Evolutionary conservation across 768 basidiomycete species (phyloP).

Genomic region (Boletus bicolor): DNA sequence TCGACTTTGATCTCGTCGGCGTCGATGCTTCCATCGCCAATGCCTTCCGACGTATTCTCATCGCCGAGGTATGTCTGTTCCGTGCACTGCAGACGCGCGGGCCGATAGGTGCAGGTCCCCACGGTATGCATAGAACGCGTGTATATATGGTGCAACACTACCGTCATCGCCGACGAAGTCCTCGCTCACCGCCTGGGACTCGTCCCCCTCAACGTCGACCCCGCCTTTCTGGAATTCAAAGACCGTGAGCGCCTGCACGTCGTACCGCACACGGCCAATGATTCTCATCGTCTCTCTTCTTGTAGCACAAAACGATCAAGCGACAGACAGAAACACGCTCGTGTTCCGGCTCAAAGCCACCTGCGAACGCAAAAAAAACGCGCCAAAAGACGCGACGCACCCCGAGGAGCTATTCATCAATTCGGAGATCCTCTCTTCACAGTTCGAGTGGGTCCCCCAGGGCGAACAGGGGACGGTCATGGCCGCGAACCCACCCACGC

Average conservation of each 20-base stretch:
- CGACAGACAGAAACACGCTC: slow-evolving; percentile 88
- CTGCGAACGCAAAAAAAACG: slow-evolving; percentile 61
- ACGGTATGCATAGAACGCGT: slow-evolving; percentile 88
- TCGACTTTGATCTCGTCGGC: slow-evolving; percentile 94
- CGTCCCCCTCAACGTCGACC: slow-evolving; percentile 85
- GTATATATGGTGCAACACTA: slow-evolving; percentile 93
- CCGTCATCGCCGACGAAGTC: slow-evolving; percentile 91
- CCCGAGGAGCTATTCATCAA: slow-evolving; percentile 69
- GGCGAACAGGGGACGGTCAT: slow-evolving; percentile 76
- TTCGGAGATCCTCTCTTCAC: slow-evolving; percentile 61
- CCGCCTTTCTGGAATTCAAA: slow-evolving; percentile 62
- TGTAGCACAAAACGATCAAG: slow-evolving; percentile 46
- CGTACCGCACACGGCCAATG: background rate
- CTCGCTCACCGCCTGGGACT: slow-evolving; percentile 90
- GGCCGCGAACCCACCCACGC: slow-evolving; percentile 47
- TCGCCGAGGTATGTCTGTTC: slow-evolving; percentile 73
- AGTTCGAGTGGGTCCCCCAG: slow-evolving; percentile 74
- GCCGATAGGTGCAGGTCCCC: slow-evolving; percentile 60
- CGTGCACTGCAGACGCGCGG: background rate
- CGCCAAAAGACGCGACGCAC: slow-evolving; percentile 49
- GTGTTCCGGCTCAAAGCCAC: slow-evolving; percentile 74
- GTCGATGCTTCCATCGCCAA: slow-evolving; percentile 97
- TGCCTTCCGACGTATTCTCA: slow-evolving; percentile 86
- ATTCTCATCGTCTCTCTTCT: background rate
- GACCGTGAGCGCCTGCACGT: slow-evolving; percentile 29